phyloP scores from a whole-genome alignment of 2,329 filamentous ascomycete genomes.

The Teratosphaeria gauchensis region DNA sequence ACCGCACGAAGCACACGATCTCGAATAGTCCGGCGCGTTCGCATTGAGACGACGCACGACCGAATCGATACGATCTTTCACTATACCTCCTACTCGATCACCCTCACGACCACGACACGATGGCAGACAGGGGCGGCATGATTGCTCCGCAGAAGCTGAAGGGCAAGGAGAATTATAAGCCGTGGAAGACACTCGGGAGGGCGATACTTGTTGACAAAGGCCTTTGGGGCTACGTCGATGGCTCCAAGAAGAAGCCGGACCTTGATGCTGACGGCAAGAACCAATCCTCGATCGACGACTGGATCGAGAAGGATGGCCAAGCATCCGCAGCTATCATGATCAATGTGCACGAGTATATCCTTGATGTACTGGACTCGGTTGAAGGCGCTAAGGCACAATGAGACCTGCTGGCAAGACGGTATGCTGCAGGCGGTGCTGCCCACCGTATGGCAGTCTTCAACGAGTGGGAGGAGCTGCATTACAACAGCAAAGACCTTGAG shows the following conservation, averaged over 20 bases:
- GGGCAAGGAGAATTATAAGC: neutral
- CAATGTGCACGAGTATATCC: neutral
- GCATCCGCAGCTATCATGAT: neutral
- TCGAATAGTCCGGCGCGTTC: too few species aligned
- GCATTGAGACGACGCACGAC: too few species aligned
- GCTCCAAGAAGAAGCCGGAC: neutral
- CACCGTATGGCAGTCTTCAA: neutral
- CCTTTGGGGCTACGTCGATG: neutral
- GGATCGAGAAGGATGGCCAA: neutral
- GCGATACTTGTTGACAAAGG: neutral
- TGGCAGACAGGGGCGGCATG: neutral
- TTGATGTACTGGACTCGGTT: neutral
- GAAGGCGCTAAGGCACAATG: neutral
- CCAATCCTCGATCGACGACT: neutral
- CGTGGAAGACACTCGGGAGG: neutral
- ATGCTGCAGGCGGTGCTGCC: neutral
- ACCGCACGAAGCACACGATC: too few species aligned
- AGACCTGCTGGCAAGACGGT: neutral
- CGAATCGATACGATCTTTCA: too few species aligned
- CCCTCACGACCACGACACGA: too few species aligned
- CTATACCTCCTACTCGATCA: too few species aligned
- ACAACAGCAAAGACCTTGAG: neutral
- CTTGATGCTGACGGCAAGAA: neutral
- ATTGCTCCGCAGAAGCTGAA: neutral
- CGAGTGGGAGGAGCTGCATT: neutral